A percentile compares a stretch with the other conserved stretches of the same genome.
Conservation (phyloP, 1,284 basidiomycete genomes). For the Amylostereum chailletii region DNA sequence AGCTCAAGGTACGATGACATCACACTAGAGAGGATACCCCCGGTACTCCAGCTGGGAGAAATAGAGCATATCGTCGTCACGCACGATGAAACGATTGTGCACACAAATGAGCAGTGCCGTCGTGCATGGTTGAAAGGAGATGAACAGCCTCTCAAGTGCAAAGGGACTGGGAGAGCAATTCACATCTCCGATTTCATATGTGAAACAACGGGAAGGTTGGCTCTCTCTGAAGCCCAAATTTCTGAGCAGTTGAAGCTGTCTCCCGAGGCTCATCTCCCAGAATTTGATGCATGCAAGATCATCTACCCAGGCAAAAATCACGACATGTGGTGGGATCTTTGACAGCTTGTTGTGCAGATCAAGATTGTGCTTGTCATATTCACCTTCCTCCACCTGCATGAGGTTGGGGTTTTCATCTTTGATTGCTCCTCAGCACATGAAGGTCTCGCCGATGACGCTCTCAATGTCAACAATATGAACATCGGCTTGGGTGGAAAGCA, state of each 20-base stretch:
- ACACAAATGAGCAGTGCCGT: slow-evolving; percentile 23
- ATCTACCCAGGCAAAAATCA: slow-evolving; percentile 22
- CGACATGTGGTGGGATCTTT: slow-evolving; percentile 28
- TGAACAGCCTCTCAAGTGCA: slow-evolving; percentile 25
- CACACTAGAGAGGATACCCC: too few relatives aligned
- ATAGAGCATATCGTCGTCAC: slow-evolving; percentile 23
- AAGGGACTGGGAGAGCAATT: slow-evolving; percentile 20
- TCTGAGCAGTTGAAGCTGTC: slow-evolving; percentile 27
- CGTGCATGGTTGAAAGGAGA: slow-evolving; percentile 24
- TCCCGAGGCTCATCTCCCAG: background rate
- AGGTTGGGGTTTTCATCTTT: slow-evolving; percentile 26
- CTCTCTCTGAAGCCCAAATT: slow-evolving; percentile 26
- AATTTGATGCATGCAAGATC: background rate
- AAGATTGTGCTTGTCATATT: too few relatives aligned
- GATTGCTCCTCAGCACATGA: slow-evolving; percentile 33
- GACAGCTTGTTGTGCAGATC: too few relatives aligned
- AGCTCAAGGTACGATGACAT: too few relatives aligned
- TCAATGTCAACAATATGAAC: slow-evolving; percentile 26
- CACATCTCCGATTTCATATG: slow-evolving; percentile 15
- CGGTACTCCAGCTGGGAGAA: too few relatives aligned
- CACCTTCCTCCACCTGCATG: slow-evolving; percentile 21
- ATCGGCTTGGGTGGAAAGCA: slow-evolving; percentile 29
- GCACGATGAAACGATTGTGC: slow-evolving; percentile 30
- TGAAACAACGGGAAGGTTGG: slow-evolving; percentile 11
- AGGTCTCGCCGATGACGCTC: slow-evolving; percentile 27